A percentile compares a stretch with the other conserved stretches of the same genome.
These are phyloP conservation scores for Ramularia collo-cygni DNA, from an alignment of 2,329 filamentous ascomycete genomes.

Conservation along the genomic window DNA sequence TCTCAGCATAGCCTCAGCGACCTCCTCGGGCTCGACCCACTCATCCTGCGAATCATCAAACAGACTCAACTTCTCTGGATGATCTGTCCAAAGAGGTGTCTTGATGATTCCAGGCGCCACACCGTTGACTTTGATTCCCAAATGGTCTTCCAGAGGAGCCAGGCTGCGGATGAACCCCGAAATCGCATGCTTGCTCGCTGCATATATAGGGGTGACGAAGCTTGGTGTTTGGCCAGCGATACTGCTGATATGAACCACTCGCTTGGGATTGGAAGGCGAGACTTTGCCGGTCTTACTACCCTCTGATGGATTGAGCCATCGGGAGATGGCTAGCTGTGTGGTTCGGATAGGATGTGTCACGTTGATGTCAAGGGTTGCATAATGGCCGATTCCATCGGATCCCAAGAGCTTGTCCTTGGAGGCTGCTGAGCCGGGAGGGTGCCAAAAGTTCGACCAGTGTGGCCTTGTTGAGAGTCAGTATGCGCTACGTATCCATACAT, in stretches of 20 bases:
- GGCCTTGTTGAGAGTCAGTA: constrained; percentile 18
- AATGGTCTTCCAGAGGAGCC: constrained; percentile 39
- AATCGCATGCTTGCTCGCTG: constrained; percentile 41
- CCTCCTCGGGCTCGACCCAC: constrained; percentile 57
- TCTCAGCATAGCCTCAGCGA: constrained; percentile 52
- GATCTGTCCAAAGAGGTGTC: constrained; percentile 56
- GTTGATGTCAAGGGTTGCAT: constrained; percentile 40
- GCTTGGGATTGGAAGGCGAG: constrained; percentile 36
- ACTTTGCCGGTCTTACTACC: constrained; percentile 26
- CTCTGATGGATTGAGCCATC: constrained; percentile 35
- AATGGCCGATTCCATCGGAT: constrained; percentile 27
- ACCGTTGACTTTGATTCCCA: constrained; percentile 52
- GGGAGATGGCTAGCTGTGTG: constrained; percentile 42
- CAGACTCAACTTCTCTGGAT: constrained; percentile 53
- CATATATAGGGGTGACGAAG: constrained; percentile 38
- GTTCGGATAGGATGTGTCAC: constrained; percentile 42
- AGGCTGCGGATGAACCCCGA: constrained; percentile 46
- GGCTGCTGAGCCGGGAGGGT: constrained; percentile 35
- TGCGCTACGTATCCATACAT: too few species aligned
- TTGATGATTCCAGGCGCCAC: constrained; percentile 56
- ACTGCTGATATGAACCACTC: constrained; percentile 39
- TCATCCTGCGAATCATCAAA: constrained; percentile 43
- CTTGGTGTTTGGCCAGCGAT: constrained; percentile 39
- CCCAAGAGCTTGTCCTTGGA: constrained; percentile 31
- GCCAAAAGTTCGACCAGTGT: constrained; percentile 43